These are phyloP conservation scores for Neurospora hispaniola DNA, from an alignment of 495 filamentous ascomycete genomes.

Conservation along the genomic window DNA sequence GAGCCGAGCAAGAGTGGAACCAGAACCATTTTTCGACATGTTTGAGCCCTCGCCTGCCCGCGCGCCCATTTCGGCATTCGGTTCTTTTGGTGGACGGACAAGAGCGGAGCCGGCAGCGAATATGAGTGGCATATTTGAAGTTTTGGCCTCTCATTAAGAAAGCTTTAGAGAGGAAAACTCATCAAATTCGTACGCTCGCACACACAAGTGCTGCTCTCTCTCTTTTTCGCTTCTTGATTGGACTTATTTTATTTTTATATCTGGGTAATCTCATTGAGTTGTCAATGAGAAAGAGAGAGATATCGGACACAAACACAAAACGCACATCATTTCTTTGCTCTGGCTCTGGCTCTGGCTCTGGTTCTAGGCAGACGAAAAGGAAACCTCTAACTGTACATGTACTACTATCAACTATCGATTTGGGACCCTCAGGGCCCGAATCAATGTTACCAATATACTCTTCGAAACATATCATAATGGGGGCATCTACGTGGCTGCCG, in stretches of 20 bases:
- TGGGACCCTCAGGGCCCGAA: not conserved
- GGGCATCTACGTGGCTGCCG: not conserved
- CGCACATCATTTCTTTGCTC: not conserved
- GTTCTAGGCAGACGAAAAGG: not conserved
- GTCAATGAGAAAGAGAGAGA: not conserved
- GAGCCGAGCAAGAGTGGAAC: constrained; percentile 6
- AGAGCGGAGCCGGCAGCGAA: constrained; percentile 8
- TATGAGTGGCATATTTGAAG: constrained; percentile 30
- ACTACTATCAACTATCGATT: not conserved
- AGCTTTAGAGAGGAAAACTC: not conserved
- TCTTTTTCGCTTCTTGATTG: not conserved
- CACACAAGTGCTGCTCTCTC: not conserved
- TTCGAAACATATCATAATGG: not conserved
- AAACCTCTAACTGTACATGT: not conserved
- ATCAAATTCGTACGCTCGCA: not conserved
- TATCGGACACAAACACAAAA: not conserved
- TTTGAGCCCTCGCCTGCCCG: constrained; percentile 25
- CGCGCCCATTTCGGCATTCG: constrained; percentile 7
- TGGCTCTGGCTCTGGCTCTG: not conserved
- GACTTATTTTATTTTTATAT: not conserved
- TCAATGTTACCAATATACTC: not conserved
- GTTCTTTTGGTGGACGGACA: constrained; percentile 1
- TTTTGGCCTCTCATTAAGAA: constrained; percentile 16
- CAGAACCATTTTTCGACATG: constrained; percentile 20
- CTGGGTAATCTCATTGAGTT: not conserved